Conservation (phyloP, 2,329 filamentous ascomycete species). For the Davidsoniella virescens region DNA sequence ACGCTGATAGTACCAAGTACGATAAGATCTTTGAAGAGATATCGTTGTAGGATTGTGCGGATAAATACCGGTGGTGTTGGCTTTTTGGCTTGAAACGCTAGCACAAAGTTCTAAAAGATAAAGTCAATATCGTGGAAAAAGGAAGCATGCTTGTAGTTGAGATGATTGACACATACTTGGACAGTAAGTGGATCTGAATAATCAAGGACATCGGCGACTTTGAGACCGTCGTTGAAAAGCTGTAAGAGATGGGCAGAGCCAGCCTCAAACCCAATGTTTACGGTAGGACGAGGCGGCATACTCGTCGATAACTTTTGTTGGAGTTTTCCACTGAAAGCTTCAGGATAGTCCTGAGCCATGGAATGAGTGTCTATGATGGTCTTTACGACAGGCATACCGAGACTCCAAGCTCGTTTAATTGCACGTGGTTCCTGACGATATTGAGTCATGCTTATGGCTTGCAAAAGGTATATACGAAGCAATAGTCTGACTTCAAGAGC, state of each 20-base stretch:
- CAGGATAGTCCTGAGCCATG: constrained; percentile 39
- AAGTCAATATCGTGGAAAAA: not conserved
- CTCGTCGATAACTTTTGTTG: constrained; percentile 87
- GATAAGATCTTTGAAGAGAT: constrained; percentile 57
- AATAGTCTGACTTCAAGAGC: constrained; percentile 51
- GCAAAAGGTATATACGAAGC: constrained; percentile 48
- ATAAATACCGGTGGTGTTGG: constrained; percentile 75
- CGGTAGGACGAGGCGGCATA: constrained; percentile 80
- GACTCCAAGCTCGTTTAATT: constrained; percentile 34
- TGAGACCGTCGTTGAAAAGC: constrained; percentile 55
- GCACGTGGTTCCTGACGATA: constrained; percentile 29
- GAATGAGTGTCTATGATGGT: not conserved
- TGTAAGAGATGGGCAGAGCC: constrained; percentile 53
- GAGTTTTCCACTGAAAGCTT: constrained; percentile 79
- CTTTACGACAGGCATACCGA: not conserved
- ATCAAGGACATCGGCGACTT: constrained; percentile 50
- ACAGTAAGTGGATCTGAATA: constrained; percentile 54
- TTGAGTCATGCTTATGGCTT: constrained; percentile 32
- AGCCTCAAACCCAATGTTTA: constrained; percentile 56
- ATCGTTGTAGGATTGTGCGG: constrained; percentile 59
- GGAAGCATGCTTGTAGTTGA: not conserved
- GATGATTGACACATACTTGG: constrained; percentile 31
- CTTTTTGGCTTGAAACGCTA: constrained; percentile 58
- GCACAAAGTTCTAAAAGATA: constrained; percentile 47
- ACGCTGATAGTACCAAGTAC: constrained; percentile 53